These are phyloP conservation scores for Ajuga chamaepitys DNA, from an alignment of 257 asterid genomes.

Conservation along the genomic window DNA sequence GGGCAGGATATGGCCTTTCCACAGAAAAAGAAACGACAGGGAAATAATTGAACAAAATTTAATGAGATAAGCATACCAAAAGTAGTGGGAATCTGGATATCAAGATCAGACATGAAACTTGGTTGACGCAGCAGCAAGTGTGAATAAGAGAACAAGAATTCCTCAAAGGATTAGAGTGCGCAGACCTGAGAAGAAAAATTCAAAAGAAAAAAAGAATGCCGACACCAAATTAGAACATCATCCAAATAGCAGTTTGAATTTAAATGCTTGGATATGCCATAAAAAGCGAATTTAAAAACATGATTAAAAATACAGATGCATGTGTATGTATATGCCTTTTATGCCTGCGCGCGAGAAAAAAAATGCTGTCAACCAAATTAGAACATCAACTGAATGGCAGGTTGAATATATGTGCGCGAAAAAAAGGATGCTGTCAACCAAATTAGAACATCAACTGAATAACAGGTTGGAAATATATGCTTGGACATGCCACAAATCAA, in stretches of 20 bases:
- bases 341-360: too few species aligned
- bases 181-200: conserved; percentile 25
- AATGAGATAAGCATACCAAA: conserved; percentile 32
- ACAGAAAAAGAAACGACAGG: too few species aligned
- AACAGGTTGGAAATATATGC: neutral
- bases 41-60: neutral
- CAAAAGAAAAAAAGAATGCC: neutral
- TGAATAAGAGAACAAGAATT: conserved; percentile 6
- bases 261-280: neutral
- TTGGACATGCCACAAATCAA: neutral
- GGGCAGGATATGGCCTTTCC: neutral
- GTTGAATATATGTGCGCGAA: too few species aligned
- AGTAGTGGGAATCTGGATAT: conserved; percentile 46
- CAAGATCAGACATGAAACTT: conserved; percentile 64
- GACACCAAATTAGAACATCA: neutral
- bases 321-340: too few species aligned
- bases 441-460: neutral
- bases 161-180: conserved; percentile 21
- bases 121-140: conserved; percentile 24
- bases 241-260: neutral
- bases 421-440: neutral
- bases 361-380: too few species aligned
- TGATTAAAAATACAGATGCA: neutral
- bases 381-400: too few species aligned
- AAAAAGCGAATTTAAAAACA: neutral